Evolutionary conservation across 805 yeast species (phyloP).

Genomic region (Nakazawaea ambrosiae): DNA sequence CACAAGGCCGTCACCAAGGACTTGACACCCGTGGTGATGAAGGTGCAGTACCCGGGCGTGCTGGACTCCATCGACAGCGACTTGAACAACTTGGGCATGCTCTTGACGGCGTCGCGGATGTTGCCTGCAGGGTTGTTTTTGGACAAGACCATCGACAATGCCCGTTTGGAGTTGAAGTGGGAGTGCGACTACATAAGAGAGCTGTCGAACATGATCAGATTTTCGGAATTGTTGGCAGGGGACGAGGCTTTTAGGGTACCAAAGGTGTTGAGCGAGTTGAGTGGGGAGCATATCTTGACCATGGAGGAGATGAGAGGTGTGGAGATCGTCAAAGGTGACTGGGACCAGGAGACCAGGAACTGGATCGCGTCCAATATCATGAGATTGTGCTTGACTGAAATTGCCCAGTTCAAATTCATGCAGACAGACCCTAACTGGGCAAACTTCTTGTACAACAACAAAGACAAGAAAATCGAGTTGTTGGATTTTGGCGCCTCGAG

Average conservation of each 20-base stretch:
- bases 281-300: conserved; percentile 79
- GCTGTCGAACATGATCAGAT: conserved; percentile 67
- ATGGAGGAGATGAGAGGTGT: conserved; percentile 84
- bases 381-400: conserved; percentile 81
- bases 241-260: conserved; percentile 75
- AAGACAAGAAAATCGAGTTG: conserved; percentile 70
- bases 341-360: conserved; percentile 67
- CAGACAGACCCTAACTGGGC: conserved; percentile 99
- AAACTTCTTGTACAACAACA: conserved; percentile 75
- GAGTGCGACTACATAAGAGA: conserved; percentile 95
- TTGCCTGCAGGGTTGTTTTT: conserved; percentile 88
- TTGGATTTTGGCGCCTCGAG: conserved; percentile 96
- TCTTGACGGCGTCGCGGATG: conserved; percentile 78
- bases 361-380: conserved; percentile 82
- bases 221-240: conserved; percentile 51
- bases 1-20: conserved; percentile 71
- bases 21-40: conserved; percentile 78
- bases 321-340: conserved; percentile 72
- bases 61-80: conserved; percentile 91
- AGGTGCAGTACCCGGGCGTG: conserved; percentile 97
- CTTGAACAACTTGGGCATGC: conserved; percentile 73
- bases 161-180: conserved; percentile 91
- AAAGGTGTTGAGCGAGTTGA: conserved; percentile 63
- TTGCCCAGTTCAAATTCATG: conserved; percentile 83
- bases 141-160: conserved; percentile 88